These are phyloP conservation scores for Debaryomyces robertsiae DNA, from an alignment of 1,139 yeast species.

Conservation along the genomic window DNA sequence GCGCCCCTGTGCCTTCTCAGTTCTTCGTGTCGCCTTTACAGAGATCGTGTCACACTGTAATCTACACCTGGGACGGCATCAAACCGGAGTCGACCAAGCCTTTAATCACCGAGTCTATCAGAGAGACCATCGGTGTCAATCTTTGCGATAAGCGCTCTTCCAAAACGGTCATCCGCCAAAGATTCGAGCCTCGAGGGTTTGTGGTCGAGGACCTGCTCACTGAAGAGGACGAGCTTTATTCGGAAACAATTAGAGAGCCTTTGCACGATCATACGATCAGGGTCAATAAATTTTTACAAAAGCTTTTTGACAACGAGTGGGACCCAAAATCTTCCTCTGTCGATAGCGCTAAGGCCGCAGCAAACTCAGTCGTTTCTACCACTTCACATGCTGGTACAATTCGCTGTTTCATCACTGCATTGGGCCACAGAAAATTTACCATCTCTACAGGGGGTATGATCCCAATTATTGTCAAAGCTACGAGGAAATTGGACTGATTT, in stretches of 20 bases:
- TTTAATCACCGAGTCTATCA: conserved; percentile 60
- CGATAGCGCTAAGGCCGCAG: conserved; percentile 23
- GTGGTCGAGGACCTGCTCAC: conserved; percentile 46
- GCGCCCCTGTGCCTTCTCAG: conserved; percentile 57
- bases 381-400: conserved; percentile 70
- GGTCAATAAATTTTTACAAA: conserved; percentile 48
- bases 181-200: conserved; percentile 42
- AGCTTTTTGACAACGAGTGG: conserved; percentile 42
- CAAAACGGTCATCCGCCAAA: conserved; percentile 40
- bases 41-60: conserved; percentile 62
- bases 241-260: conserved; percentile 51
- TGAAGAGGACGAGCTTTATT: conserved; percentile 50
- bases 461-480: conserved; percentile 56
- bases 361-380: conserved; percentile 43
- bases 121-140: conserved; percentile 71
- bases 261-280: conserved; percentile 51
- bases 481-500: conserved; percentile 17
- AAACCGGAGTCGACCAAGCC: conserved; percentile 26
- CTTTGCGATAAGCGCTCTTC: conserved; percentile 62
- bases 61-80: conserved; percentile 54
- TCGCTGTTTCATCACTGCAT: conserved; percentile 51
- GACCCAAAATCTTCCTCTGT: conserved; percentile 17
- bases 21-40: conserved; percentile 70
- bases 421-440: conserved; percentile 56
- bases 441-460: conserved; percentile 61